Base-by-base conservation (phyloP, 2,329 filamentous ascomycete species). In the Fusarium sp. region DNA sequence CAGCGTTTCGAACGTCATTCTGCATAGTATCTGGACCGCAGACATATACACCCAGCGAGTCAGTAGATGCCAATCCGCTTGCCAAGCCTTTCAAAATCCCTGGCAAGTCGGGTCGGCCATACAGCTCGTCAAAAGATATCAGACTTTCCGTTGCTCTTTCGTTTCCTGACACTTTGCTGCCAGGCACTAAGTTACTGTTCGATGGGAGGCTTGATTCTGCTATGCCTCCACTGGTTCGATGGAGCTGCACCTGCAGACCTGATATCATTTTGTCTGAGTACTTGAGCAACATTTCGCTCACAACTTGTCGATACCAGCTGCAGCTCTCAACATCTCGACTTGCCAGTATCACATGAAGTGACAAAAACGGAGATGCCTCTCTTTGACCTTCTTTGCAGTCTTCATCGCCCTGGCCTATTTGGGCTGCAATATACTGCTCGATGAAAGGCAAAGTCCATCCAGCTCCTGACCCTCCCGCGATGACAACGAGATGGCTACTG, bases 21-120 rank as follows among this genome's bases (percentile, higher is more conserved):
- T 58, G 55, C 55, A 58, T 58, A 1, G 55, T 50, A 36, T 50
- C 33, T 6, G 33, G 55, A 1, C 55, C 55, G 2, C 55, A 58
- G 10, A 58, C 41, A 20, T 58, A 58, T 14, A 58, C 31, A 1
- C 55, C 55, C 3, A 58, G 55, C 3, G 33, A 38, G 2, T 50
- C 26, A 3, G 26, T 7, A 5, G 55, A 16, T 22, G 9, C 10
- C 31, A 50, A 22, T 1, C 22, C 26, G 1, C 28, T 38, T 13
- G 22, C 41, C 9, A 38, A 3, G 7, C 4, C 3, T 22, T 22
- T 30, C 10, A 58, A 5, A 7, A 30, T 7, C 0, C 0, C 16
- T 7, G 41, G 41, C 9, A 58, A 31, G 8, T 50, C 20, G 2
- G 55, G 55, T 15, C 55, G 55, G 4, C 41, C 41, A 9, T 50